Evolutionary conservation across 2,329 filamentous ascomycete species (phyloP).

Genomic region (Colletotrichum destructivum): DNA sequence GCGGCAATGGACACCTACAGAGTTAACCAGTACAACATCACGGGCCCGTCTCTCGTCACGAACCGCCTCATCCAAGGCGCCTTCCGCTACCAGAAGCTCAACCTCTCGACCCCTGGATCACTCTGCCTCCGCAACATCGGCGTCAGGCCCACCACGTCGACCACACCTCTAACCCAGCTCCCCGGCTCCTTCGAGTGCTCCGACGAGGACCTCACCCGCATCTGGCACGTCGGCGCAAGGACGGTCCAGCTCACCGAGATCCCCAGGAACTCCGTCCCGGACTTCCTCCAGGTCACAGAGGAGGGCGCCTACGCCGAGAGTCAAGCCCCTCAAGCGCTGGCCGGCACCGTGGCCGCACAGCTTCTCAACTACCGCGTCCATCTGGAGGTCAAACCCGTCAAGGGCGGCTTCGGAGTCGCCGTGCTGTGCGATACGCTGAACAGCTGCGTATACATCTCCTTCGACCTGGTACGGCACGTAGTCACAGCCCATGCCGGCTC

Average conservation of each 20-base stretch:
- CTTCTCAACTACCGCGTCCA: slow-evolving; percentile 46
- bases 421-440: slow-evolving; percentile 51
- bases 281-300: slow-evolving; percentile 47
- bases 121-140: slow-evolving; percentile 49
- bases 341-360: slow-evolving; percentile 37
- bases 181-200: slow-evolving; percentile 50
- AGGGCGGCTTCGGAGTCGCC: slow-evolving; percentile 49
- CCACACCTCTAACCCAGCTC: slow-evolving; percentile 46
- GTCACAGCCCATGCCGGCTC: slow-evolving; percentile 42
- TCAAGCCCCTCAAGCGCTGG: slow-evolving; percentile 46
- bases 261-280: slow-evolving; percentile 45
- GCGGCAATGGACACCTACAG: slow-evolving; percentile 56
- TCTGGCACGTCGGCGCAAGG: slow-evolving; percentile 51
- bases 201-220: slow-evolving; percentile 47
- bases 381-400: slow-evolving; percentile 49
- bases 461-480: slow-evolving; percentile 40
- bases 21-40: slow-evolving; percentile 54
- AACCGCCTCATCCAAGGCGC: slow-evolving; percentile 54
- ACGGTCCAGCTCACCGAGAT: slow-evolving; percentile 52
- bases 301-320: slow-evolving; percentile 50
- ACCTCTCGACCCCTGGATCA: slow-evolving; percentile 52
- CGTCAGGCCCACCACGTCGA: slow-evolving; percentile 46
- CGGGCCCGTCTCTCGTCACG: slow-evolving; percentile 42
- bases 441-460: slow-evolving; percentile 49
- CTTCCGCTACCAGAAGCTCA: slow-evolving; percentile 55